Percentiles rank a stretch among this genome's conserved stretches.
Evolutionary conservation across 73 alveolate species (phyloP).

Genomic region (Tetrahymena thermophila): DNA sequence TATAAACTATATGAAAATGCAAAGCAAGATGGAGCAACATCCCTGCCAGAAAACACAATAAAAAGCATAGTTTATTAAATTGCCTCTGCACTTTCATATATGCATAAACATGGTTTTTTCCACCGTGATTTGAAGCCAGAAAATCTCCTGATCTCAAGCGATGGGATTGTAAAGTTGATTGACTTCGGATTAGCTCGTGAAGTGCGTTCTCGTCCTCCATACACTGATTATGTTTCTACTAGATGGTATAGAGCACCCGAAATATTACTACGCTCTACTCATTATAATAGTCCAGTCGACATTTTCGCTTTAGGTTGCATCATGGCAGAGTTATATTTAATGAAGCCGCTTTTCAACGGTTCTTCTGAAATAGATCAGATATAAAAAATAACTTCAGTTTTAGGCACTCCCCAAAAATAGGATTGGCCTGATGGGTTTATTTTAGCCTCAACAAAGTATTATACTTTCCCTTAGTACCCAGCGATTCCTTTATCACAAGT

Average conservation of each 20-base stretch:
- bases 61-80: slow-evolving; percentile 72
- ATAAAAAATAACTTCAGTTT: slow-evolving; percentile 84
- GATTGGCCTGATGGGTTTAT: slow-evolving; percentile 95
- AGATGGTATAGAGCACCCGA: slow-evolving; percentile 99
- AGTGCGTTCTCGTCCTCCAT: slow-evolving; percentile 90
- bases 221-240: slow-evolving; percentile 97
- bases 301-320: slow-evolving; percentile 96
- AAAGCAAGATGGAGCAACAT: slow-evolving; percentile 49
- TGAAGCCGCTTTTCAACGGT: slow-evolving; percentile 96
- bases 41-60: slow-evolving; percentile 50
- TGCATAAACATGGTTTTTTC: slow-evolving; percentile 99
- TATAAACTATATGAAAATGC: slow-evolving; percentile 73
- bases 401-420: slow-evolving; percentile 84
- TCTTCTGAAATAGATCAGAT: slow-evolving; percentile 85
- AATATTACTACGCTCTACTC: slow-evolving; percentile 75
- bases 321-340: slow-evolving; percentile 95
- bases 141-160: slow-evolving; percentile 73
- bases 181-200: slow-evolving; percentile 98
- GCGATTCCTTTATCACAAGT: slow-evolving; percentile 56
- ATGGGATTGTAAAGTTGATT: slow-evolving; percentile 89
- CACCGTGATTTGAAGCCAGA: slow-evolving; percentile 98
- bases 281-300: slow-evolving; percentile 94
- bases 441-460: slow-evolving; percentile 76
- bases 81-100: slow-evolving; percentile 87
- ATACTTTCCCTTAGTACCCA: slow-evolving; percentile 69